A percentile compares a stretch with the other conserved stretches of the same genome.
Evolutionary conservation across 352 stramenopile species (phyloP).

Genomic region (Peronosclerospora sorghi): DNA sequence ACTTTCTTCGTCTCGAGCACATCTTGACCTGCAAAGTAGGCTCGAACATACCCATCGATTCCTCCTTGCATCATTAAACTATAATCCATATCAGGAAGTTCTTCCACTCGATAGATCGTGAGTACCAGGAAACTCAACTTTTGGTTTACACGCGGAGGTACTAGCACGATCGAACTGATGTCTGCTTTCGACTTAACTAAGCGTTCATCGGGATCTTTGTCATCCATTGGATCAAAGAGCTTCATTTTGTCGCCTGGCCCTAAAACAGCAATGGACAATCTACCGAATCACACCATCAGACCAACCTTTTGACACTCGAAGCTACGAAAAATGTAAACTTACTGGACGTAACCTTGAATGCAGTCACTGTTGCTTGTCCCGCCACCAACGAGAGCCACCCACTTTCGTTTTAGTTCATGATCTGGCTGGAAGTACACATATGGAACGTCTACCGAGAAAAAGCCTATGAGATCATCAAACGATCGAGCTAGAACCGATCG

Average conservation of each 20-base stretch:
- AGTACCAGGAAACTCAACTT: conserved; percentile 69
- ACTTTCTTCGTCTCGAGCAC: conserved; percentile 59
- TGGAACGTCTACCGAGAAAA: conserved; percentile 74
- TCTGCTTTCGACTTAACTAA: conserved; percentile 39
- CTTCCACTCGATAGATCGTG: conserved; percentile 62
- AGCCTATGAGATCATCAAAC: conserved; percentile 77
- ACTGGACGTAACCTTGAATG: conserved; percentile 85
- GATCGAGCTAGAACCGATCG: conserved; percentile 19
- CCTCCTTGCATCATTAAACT: conserved; percentile 47
- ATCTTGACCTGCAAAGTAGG: conserved; percentile 64
- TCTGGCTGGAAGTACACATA: conserved; percentile 79
- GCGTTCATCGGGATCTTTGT: conserved; percentile 28
- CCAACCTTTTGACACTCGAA: conserved; percentile 3
- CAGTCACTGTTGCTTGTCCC: conserved; percentile 66
- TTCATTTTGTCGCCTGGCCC: conserved; percentile 76
- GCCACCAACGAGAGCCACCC: conserved; percentile 79
- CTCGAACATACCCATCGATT: conserved; percentile 75
- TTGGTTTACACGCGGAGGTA: conserved; percentile 66
- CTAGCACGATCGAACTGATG: conserved; percentile 70
- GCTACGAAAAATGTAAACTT: conserved; percentile 12
- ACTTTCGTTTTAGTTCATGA: conserved; percentile 84
- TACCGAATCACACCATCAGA: conserved; percentile 12
- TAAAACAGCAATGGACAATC: conserved; percentile 78
- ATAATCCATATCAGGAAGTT: conserved; percentile 81
- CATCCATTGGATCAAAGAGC: conserved; percentile 37